These are phyloP conservation scores for Xylariaceae sp. DNA, from an alignment of 2,329 filamentous ascomycete species.

Conservation along the genomic window DNA sequence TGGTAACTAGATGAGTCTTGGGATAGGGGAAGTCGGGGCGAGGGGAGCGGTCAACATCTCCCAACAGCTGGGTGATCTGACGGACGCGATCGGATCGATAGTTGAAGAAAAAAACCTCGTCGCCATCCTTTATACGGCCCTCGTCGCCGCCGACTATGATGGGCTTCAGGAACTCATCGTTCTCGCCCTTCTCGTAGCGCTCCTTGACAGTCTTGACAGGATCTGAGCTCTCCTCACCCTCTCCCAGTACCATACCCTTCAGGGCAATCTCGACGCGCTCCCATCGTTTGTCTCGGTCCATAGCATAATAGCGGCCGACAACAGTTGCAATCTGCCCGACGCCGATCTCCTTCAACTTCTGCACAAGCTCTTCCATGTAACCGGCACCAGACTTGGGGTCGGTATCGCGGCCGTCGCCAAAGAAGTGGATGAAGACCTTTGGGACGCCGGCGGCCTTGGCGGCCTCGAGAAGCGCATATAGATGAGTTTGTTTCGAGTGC, in stretches of 20 bases:
- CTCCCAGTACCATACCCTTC: conserved; percentile 78
- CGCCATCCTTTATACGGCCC: conserved; percentile 79
- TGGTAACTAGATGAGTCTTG: conserved; percentile 87
- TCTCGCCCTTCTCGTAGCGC: conserved; percentile 82
- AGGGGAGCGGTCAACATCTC: conserved; percentile 86
- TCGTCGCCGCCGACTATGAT: conserved; percentile 91
- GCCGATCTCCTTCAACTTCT: conserved; percentile 77
- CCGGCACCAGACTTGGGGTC: conserved; percentile 89
- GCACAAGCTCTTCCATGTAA: conserved; percentile 83
- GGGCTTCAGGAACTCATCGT: conserved; percentile 96
- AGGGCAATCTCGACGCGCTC: conserved; percentile 87
- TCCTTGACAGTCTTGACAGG: conserved; percentile 82
- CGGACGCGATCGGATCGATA: conserved; percentile 97
- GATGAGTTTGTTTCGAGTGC: conserved; percentile 93
- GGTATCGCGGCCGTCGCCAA: conserved; percentile 94
- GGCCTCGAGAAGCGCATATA: conserved; percentile 80
- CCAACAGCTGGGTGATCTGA: conserved; percentile 91
- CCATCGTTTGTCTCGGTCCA: conserved; percentile 99
- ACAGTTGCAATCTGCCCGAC: conserved; percentile 85
- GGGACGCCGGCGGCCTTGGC: conserved; percentile 85
- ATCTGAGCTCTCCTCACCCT: conserved; percentile 81
- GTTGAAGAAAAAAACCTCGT: conserved; percentile 99
- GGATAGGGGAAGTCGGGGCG: conserved; percentile 90
- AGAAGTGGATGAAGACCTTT: conserved; percentile 97
- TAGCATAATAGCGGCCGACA: conserved; percentile 94